Base-by-base conservation (phyloP, 1,284 basidiomycete species). In the Melampsora larici-populina region DNA sequence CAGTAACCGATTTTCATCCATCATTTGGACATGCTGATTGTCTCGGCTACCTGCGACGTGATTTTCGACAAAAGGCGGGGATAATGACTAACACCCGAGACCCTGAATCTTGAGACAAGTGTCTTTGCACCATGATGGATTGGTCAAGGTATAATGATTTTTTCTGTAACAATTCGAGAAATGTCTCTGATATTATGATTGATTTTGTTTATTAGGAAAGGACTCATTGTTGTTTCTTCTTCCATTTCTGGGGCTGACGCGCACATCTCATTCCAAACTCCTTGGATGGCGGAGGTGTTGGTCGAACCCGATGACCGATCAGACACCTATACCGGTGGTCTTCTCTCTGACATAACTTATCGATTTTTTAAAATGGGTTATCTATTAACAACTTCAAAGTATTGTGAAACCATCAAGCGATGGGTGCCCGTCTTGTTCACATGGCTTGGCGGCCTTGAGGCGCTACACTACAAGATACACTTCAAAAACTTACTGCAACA, bases 201-300 rank as follows among this genome's bases (percentile, higher is more conserved):
- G 9, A 4, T 33, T 31, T n/a, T 18, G 29, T 55, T 18, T 58
- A 33, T 36, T 36, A 70, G 49, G 49, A 7, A 7, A 21, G 68
- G 68, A 9, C 13, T 70, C 2, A 43, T 21, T 40, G 60, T 70
- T 9, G 40, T 51, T 3, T 70, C 68, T 1, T 29, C 68, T 26
- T 46, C 40, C 2, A 55, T 70, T 29, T 33, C 24, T 48, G 24
- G n/a, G 7, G 46, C 31, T n/a, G 1, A 13, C 9, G 43, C 51
- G 8, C 69, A 70, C 31, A 60, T 70, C 18, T 29, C 36, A 0
- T 70, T 70, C 55, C 69, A 70, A 58, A 60, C 69, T 11, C 9
- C n/a, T 4, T 70, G 69, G 69, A 70, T 70, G 69, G 18, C 0
- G 9, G 11, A 60, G 1, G 5, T 18, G 29, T 15, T 70, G 4